phyloP scores from a whole-genome alignment of 2,329 filamentous ascomycete species.

The Fusarium sp. region DNA sequence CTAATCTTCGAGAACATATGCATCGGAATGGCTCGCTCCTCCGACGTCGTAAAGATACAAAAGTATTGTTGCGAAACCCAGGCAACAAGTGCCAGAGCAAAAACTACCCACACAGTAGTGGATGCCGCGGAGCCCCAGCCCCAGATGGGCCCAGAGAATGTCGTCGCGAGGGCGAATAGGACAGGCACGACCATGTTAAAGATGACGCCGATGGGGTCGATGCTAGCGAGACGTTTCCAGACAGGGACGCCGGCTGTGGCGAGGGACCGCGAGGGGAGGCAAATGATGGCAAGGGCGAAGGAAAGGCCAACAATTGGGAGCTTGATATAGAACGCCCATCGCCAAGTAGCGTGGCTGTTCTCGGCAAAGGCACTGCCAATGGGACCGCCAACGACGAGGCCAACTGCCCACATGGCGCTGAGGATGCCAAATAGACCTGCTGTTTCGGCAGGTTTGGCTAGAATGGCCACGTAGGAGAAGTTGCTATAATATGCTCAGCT shows the following conservation, averaged over 20 bases:
- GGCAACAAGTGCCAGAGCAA: neutral
- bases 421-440: neutral
- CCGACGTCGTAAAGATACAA: neutral
- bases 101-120: neutral
- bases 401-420: constrained; percentile 2
- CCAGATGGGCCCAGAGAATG: constrained; percentile 6
- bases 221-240: neutral
- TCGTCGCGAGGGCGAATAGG: constrained; percentile 1
- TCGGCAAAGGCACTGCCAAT: constrained; percentile 43
- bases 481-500: neutral
- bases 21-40: neutral
- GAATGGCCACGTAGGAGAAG: neutral
- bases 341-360: constrained; percentile 54
- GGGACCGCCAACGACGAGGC: neutral
- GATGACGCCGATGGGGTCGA: neutral
- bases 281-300: constrained; percentile 54
- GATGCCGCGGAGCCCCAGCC: neutral
- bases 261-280: constrained; percentile 55
- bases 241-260: constrained; percentile 28
- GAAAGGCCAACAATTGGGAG: constrained; percentile 45
- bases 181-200: neutral
- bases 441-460: neutral
- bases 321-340: constrained; percentile 67
- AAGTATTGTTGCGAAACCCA: neutral
- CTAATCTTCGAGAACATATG: neutral